Evolutionary conservation across 768 basidiomycete genomes (phyloP), one percentile per base, ranked within the genome.

Genomic region (Mycena polygramma): DNA sequence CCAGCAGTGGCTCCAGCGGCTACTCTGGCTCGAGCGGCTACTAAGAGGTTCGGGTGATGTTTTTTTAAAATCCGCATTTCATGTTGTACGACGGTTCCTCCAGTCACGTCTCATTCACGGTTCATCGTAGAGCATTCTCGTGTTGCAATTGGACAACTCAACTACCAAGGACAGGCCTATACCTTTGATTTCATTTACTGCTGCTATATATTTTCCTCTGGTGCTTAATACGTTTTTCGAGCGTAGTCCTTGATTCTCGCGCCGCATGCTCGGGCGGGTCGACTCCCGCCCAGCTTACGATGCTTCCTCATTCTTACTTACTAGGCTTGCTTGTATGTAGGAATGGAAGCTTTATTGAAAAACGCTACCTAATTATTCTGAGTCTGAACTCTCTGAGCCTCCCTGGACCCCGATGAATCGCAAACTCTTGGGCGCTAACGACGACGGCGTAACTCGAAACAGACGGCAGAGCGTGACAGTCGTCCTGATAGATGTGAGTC

Each of bases 191-290:
- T 77, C 15, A 43, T 43, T 43, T 46, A 41, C 77, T 54, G 81
- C 74, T 82, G 81, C 78, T 82, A 78, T 77, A 78, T 80, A 78
- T 81, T 76, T 79, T 77, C 30, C 30, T 30, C 51, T 71, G 76
- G 79, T 83, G 79, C 79, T 78, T 84, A 83, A 83, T 83, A 81
- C 76, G 79, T 81, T 80, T 81, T 81, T 77, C 74, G 49, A 73
- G 77, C 75, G 77, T 79, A 79, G 78, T 78, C 74, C 71, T 77
- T 76, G 75, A 73, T 74, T 63, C 36, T 72, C 74, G 73, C 63
- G 78, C 78, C 74, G 77, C 77, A 79, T 79, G 79, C 72, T 75
- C 71, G 77, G 41, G 11, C 72, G 77, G 79, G 78, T 80, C 73
- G 77, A 77, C 74, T 77, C 70, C 71, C 74, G 74, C 69, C 63